These are phyloP conservation scores for Camelina laxa DNA, from an alignment of 345 rosid genomes.

Conservation along the genomic window DNA sequence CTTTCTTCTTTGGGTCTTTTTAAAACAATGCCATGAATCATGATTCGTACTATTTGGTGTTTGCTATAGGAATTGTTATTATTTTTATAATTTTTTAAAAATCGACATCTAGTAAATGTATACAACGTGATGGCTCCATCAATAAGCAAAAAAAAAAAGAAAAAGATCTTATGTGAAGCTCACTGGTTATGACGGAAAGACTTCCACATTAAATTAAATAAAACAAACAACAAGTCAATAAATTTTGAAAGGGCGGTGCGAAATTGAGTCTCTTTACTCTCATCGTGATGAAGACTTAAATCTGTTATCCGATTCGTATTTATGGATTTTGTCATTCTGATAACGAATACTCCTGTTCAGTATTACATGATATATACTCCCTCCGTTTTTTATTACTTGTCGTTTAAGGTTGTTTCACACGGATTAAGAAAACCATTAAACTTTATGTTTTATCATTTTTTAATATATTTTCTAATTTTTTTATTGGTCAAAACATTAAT, in stretches of 20 bases:
- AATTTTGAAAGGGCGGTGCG: not conserved
- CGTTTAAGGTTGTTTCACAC: no score
- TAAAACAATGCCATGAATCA: slow-evolving; percentile 2
- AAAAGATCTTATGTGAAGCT: not conserved
- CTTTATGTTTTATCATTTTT: no score
- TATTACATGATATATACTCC: no score
- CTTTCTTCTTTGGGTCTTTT: not conserved
- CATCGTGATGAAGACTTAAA: not conserved
- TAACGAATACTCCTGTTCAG: not conserved
- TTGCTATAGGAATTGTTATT: not conserved
- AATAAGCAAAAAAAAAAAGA: not conserved
- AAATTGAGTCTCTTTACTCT: not conserved
- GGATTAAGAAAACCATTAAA: no score
- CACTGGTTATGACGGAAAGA: slow-evolving; percentile 16
- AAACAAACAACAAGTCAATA: slow-evolving; percentile 17
- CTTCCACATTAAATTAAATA: slow-evolving; percentile 26
- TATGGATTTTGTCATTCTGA: not conserved
- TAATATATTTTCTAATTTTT: no score
- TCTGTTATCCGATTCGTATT: not conserved
- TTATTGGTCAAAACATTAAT: no score
- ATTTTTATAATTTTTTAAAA: no score
- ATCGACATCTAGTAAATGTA: not conserved
- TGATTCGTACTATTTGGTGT: not conserved
- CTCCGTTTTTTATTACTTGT: no score
- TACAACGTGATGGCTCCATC: not conserved